A percentile compares a stretch with the other conserved stretches of the same genome.
phyloP scores from a whole-genome alignment of 2,329 filamentous ascomycete genomes.

The Aspergillus sp. region DNA sequence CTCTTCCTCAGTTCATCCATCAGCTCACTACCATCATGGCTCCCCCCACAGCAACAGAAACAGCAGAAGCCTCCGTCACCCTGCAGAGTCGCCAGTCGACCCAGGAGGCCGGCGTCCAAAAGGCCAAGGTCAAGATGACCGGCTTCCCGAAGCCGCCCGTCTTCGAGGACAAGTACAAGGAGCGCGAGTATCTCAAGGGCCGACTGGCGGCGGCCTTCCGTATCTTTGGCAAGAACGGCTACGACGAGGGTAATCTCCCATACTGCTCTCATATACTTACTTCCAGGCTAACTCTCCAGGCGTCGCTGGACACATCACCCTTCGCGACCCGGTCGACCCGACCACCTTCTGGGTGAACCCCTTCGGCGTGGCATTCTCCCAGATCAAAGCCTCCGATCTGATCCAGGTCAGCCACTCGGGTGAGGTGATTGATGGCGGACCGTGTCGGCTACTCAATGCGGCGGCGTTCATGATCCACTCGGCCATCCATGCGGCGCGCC shows the following conservation, averaged over 20 bases:
- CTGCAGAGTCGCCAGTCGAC: slow-evolving; percentile 13
- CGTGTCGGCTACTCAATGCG: slow-evolving; percentile 45
- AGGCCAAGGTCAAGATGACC: slow-evolving; percentile 29
- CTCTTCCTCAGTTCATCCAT: background rate
- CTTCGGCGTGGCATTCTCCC: slow-evolving; percentile 60
- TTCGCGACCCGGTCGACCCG: slow-evolving; percentile 60
- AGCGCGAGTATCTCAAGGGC: slow-evolving; percentile 55
- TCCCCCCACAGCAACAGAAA: slow-evolving; percentile 28
- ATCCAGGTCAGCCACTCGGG: slow-evolving; percentile 63
- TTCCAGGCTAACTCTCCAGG: slow-evolving; percentile 32
- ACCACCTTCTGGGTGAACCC: slow-evolving; percentile 66
- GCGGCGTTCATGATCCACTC: slow-evolving; percentile 53
- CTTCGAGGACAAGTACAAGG: slow-evolving; percentile 43
- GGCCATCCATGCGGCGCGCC: slow-evolving; percentile 54
- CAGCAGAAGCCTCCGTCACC: background rate
- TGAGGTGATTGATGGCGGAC: slow-evolving; percentile 61
- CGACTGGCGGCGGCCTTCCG: slow-evolving; percentile 56
- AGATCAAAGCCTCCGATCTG: slow-evolving; percentile 64
- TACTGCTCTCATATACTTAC: background rate
- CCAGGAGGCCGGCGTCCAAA: slow-evolving; percentile 22
- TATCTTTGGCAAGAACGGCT: slow-evolving; percentile 57
- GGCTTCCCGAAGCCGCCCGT: slow-evolving; percentile 32
- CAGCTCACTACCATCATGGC: slow-evolving; percentile 17
- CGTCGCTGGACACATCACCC: slow-evolving; percentile 62
- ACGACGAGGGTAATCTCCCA: slow-evolving; percentile 44